phyloP scores from a whole-genome alignment of 805 yeast species.

The Hermanozyma aechmeae region DNA sequence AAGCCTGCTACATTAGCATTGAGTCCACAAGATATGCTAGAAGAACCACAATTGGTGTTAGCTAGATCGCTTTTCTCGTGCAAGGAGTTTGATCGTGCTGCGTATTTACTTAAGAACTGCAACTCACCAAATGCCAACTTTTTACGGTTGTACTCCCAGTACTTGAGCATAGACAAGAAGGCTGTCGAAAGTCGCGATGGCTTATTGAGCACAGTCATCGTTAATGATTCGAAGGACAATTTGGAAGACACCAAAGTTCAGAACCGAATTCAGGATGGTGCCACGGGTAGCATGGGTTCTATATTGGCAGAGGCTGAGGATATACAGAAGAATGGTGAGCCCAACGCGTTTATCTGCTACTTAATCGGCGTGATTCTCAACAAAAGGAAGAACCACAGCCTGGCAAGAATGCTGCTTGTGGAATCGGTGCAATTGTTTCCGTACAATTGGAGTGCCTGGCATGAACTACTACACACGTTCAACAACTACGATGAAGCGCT shows the following conservation, averaged over 20 bases:
- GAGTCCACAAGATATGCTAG: conserved; percentile 24
- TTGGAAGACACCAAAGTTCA: too few relatives aligned
- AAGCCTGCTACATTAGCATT: conserved; percentile 6
- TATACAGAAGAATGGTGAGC: conserved; percentile 11
- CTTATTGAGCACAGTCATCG: conserved; percentile 46
- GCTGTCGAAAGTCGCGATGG: conserved; percentile 67
- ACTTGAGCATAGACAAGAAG: conserved; percentile 69
- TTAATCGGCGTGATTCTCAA: conserved; percentile 60
- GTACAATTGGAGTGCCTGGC: conserved; percentile 92
- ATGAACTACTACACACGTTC: conserved; percentile 59
- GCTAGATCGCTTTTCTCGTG: conserved; percentile 73
- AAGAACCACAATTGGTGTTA: conserved; percentile 39
- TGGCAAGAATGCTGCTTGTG: conserved; percentile 55
- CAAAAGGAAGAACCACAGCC: conserved; percentile 48
- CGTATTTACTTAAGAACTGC: conserved; percentile 45
- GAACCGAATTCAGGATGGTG: too few relatives aligned
- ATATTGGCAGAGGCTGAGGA: not conserved
- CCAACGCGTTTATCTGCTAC: conserved; percentile 57
- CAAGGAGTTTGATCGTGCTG: conserved; percentile 78
- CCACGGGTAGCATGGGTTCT: too few relatives aligned
- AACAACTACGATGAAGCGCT: conserved; percentile 53
- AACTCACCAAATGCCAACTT: conserved; percentile 46
- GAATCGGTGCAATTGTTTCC: conserved; percentile 63
- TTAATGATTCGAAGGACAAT: too few relatives aligned
- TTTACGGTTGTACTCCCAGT: conserved; percentile 58